Conservation (phyloP, 2,329 filamentous ascomycete genomes). For the Nemania diffusa region DNA sequence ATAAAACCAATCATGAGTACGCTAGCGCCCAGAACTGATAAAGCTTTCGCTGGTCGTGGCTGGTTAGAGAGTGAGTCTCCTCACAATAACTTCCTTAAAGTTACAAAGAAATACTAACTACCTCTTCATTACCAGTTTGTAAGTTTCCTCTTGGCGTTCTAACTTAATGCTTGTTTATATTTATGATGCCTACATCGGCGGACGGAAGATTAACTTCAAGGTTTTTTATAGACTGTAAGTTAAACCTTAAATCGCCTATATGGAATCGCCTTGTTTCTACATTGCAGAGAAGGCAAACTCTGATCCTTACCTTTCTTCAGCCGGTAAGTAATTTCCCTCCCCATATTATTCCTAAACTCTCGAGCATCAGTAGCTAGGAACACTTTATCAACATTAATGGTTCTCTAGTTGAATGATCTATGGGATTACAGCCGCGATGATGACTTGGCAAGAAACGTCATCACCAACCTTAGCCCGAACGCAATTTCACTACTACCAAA, state of each 20-base stretch:
- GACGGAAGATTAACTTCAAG: not conserved
- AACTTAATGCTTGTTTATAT: not conserved
- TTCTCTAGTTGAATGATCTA: slow-evolving; percentile 2
- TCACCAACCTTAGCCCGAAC: not conserved
- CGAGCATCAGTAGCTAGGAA: too few relatives aligned
- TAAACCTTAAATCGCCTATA: not conserved
- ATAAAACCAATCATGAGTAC: not conserved
- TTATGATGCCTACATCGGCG: not conserved
- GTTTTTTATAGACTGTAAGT: slow-evolving; percentile 10
- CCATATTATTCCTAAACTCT: not conserved
- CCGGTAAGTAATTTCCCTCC: not conserved
- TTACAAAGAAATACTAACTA: not conserved
- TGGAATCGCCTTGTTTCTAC: not conserved
- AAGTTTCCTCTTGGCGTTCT: not conserved
- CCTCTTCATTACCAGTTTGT: not conserved
- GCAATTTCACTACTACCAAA: not conserved
- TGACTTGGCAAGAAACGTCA: not conserved
- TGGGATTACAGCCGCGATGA: slow-evolving; percentile 9
- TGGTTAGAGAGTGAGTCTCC: slow-evolving; percentile 9
- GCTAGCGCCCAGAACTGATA: not conserved
- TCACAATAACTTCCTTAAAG: not conserved
- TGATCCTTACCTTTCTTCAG: slow-evolving; percentile 7
- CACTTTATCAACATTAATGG: slow-evolving; percentile 3
- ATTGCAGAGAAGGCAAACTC: not conserved
- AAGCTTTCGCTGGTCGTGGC: not conserved